These are phyloP conservation scores for Pleurotus pulmonarius DNA, from an alignment of 768 basidiomycete species.

Conservation along the genomic window DNA sequence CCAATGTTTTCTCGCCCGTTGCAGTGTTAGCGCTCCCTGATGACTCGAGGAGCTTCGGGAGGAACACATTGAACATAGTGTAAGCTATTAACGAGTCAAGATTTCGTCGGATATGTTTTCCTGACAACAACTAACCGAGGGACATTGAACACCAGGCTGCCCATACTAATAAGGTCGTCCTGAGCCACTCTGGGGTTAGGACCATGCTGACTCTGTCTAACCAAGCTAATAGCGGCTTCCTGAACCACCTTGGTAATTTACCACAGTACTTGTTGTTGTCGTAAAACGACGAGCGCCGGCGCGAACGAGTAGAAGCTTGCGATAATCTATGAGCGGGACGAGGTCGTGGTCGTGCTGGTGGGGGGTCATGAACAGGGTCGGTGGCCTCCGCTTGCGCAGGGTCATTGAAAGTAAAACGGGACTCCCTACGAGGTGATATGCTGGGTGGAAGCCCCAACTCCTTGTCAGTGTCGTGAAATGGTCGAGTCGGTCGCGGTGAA, in stretches of 20 bases:
- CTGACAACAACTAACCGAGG: slow-evolving; percentile 47
- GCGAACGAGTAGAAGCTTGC: slow-evolving; percentile 9
- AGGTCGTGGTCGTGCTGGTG: not conserved
- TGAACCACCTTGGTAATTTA: slow-evolving; percentile 49
- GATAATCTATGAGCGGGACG: not conserved
- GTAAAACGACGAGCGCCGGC: slow-evolving; percentile 38
- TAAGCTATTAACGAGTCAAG: slow-evolving; percentile 43
- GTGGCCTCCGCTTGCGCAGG: slow-evolving; percentile 15
- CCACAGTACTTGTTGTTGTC: slow-evolving; percentile 37
- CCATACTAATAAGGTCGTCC: slow-evolving; percentile 81
- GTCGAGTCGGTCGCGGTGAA: not conserved
- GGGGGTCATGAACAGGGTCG: not conserved
- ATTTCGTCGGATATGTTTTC: not conserved
- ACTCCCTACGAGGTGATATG: not conserved
- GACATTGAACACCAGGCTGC: slow-evolving; percentile 71
- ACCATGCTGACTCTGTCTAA: slow-evolving; percentile 65
- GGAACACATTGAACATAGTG: slow-evolving; percentile 91
- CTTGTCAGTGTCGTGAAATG: not conserved
- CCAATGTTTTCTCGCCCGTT: slow-evolving; percentile 38
- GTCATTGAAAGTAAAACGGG: slow-evolving; percentile 7
- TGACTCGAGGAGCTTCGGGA: slow-evolving; percentile 82
- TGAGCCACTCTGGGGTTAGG: slow-evolving; percentile 69
- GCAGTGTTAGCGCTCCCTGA: slow-evolving; percentile 22
- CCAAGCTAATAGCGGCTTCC: slow-evolving; percentile 65
- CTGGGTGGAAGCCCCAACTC: slow-evolving; percentile 4